Base-by-base conservation (phyloP, 1,284 basidiomycete species). In the Phellopilus nigrolimitatus region DNA sequence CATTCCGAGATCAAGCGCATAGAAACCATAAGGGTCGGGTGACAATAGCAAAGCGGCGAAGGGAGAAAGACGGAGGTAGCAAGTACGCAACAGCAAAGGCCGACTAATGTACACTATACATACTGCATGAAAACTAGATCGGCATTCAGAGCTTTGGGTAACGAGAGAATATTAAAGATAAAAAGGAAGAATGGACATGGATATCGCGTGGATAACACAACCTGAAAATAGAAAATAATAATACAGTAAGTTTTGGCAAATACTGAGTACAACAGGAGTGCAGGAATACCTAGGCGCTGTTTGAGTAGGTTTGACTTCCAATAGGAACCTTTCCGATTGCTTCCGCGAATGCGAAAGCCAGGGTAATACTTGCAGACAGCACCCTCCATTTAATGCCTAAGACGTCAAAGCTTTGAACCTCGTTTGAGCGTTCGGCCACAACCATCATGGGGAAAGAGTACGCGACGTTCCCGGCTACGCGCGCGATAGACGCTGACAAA, bases 291-390 rank as follows among this genome's bases (percentile, higher is more conserved):
- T 37, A 37, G n/a, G 15, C 7, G 19, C 15, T 17, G n/a, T 17
- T 17, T 37, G 34, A 7, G 19, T 17, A 17, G 19, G 8, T 37
- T 7, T 1, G 19, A 2, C n/a, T 15, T 37, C 15, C 19, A 2
- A 15, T 37, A 17, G 34, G 27, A 69, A 73, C 21, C 68, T 39
- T 22, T 28, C 60, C 68, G 51, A 83, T 74, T 0, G 75, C 78
- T 60, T 84, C 82, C 1, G 80, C 76, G 57, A 82, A 80, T 0
- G 82, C 75, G 60, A 84, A 82, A 0, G 79, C 79, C 12, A 80
- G 69, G 3, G 72, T 68, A 28, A 83, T 64, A 4, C 71, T 65
- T 0, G 82, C 78, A 37, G 65, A 70, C 48, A 80, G 64, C 1
- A 80, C 66, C 37, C 83, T 71, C 70, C 75, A 74, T 33, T 71